Base-by-base conservation (phyloP, 2,329 filamentous ascomycete genomes). In the Orbilia blumenaviensis region DNA sequence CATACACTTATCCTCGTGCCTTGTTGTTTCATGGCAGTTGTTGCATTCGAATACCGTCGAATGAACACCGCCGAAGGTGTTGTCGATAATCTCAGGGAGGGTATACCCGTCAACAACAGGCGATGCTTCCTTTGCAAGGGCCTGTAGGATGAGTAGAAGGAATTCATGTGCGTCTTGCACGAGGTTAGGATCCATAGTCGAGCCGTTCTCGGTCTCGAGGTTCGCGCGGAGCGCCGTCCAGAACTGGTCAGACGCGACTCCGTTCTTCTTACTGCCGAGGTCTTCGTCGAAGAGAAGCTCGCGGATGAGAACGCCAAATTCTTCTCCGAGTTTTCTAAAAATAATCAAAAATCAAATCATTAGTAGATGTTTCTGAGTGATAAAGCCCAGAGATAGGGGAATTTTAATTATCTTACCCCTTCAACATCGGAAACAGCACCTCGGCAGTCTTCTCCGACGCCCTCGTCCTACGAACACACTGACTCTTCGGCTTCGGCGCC, bases 141-240 rank as follows among this genome's bases (percentile, higher is more conserved):
- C 71, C n/a, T 75, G 52, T 2, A 75, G 18, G 27, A 75, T 63
- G 3, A 75, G 48, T 41, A 75, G 62, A 0, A 75, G 58, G 58
- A 75, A 75, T 52, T 75, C 71, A 48, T 75, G 71, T 4, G 71
- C 71, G 46, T 75, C 71, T 41, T 75, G 71, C 48, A 75, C 63
- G 3, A 67, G 18, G 58, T 75, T 75, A 48, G 71, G 58, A 42
- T 75, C 71, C 64, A 75, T 63, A 1, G 36, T 10, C 12, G 54
- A 41, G 21, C 46, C 71, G 36, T 63, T 60, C 46, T 68, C 61
- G 6, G 42, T 21, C 54, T 68, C 63, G n/a, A 75, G 64, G 56
- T 75, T 75, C 7, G 71, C 71, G 23, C 71, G 64, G 3, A 75
- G 58, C 0, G 71, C 63, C 3, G 71, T 63, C 71, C 71, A 75